Conservation (phyloP, 1,284 basidiomycete species). For the Gomphus bonarii region DNA sequence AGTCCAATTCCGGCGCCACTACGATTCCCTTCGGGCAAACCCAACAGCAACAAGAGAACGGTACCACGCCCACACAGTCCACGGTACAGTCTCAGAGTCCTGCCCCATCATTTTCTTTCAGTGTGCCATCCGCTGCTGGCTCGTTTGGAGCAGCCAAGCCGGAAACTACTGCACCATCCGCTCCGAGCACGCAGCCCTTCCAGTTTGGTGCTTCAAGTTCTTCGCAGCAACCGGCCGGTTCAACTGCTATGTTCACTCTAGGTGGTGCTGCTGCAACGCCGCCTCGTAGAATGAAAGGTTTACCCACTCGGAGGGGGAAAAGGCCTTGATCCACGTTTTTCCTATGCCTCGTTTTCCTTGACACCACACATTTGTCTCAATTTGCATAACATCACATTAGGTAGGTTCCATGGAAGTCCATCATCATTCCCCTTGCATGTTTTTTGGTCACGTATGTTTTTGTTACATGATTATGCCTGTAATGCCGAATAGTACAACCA, state of each 20-base stretch:
- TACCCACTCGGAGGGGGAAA: conserved; percentile 8
- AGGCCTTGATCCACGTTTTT: background rate
- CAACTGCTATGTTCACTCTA: conserved; percentile 4
- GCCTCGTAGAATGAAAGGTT: conserved; percentile 6
- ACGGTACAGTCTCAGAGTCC: background rate
- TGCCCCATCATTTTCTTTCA: conserved; percentile 3
- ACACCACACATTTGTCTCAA: conserved; percentile 3
- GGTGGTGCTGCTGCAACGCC: conserved; percentile 2
- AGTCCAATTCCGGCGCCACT: background rate
- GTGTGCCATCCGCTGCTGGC: background rate
- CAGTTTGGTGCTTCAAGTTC: conserved; percentile 1
- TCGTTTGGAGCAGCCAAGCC: conserved; percentile 15
- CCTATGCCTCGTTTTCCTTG: background rate
- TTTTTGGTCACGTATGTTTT: background rate
- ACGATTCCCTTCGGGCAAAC: conserved; percentile 1
- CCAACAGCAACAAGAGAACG: background rate
- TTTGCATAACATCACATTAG: conserved; percentile 8
- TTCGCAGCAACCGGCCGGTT: background rate
- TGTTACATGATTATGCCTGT: background rate
- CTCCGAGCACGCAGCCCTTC: conserved; percentile 1
- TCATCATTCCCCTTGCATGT: conserved; percentile 1
- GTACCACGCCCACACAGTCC: background rate
- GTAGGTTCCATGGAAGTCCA: conserved; percentile 8
- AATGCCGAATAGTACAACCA: background rate
- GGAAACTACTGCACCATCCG: background rate